Percentiles rank a stretch among this genome's conserved stretches.
These are phyloP conservation scores for Aureobasidium uvarum DNA, from an alignment of 2,329 filamentous ascomycete genomes.

Conservation along the genomic window DNA sequence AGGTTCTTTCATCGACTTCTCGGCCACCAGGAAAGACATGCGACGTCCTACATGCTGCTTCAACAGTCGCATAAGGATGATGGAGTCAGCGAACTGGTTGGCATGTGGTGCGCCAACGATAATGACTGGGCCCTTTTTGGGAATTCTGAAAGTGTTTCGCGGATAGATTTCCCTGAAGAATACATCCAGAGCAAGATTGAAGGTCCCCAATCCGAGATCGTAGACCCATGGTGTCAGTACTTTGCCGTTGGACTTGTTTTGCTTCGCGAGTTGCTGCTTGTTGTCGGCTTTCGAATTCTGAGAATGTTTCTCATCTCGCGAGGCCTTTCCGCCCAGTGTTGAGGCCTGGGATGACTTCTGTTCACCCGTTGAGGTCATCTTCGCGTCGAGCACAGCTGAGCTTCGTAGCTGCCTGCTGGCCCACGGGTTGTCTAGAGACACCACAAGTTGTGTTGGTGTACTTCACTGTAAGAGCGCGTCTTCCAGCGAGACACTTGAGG, in stretches of 20 bases:
- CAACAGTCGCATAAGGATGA: slow-evolving; percentile 88
- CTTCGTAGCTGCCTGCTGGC: neutral
- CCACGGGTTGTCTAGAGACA: neutral
- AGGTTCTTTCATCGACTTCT: slow-evolving; percentile 85
- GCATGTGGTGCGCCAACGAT: slow-evolving; percentile 97
- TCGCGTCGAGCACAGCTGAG: slow-evolving; percentile 10
- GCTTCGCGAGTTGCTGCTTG: neutral
- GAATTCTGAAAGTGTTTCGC: slow-evolving; percentile 91
- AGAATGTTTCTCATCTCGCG: neutral
- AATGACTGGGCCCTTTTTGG: slow-evolving; percentile 80
- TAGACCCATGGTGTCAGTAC: slow-evolving; percentile 46
- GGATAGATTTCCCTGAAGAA: slow-evolving; percentile 99
- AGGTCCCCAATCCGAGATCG: slow-evolving; percentile 72
- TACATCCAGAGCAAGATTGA: slow-evolving; percentile 82
- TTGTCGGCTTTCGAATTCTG: neutral
- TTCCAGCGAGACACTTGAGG: neutral
- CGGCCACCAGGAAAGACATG: slow-evolving; percentile 91
- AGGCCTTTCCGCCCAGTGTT: neutral
- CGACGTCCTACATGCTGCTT: slow-evolving; percentile 83
- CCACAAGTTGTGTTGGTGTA: neutral
- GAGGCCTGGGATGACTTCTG: neutral
- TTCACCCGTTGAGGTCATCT: slow-evolving; percentile 15
- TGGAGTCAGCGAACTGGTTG: slow-evolving; percentile 96
- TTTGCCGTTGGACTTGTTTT: slow-evolving; percentile 2
- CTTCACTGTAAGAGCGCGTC: neutral